These are phyloP conservation scores for Exophiala xenobiotica DNA, from an alignment of 2,329 filamentous ascomycete species.

Conservation along the genomic window DNA sequence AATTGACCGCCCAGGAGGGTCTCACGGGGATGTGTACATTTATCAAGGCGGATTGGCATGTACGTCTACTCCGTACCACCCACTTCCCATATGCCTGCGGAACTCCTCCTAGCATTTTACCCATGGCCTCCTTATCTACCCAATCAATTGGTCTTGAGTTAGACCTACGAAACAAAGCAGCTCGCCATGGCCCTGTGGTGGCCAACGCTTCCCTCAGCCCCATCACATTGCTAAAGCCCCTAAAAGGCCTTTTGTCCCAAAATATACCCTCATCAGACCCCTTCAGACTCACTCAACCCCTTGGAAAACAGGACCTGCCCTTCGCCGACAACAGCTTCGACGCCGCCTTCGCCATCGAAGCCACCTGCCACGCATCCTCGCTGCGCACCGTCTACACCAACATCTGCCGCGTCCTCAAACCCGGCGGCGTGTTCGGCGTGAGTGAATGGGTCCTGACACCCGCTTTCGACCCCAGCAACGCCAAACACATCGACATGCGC, in stretches of 20 bases:
- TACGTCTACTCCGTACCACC: neutral
- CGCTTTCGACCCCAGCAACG: conserved; percentile 30
- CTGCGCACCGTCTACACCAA: conserved; percentile 32
- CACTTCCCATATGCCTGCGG: neutral
- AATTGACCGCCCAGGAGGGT: conserved; percentile 17
- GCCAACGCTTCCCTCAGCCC: too few species aligned
- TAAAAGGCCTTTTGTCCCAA: neutral
- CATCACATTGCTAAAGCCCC: too few species aligned
- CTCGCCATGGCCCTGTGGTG: too few species aligned
- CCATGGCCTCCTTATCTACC: too few species aligned
- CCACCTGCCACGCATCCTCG: conserved; percentile 33
- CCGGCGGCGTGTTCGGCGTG: conserved; percentile 32
- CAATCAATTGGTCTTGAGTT: too few species aligned
- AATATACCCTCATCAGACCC: neutral
- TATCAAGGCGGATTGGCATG: conserved; percentile 32
- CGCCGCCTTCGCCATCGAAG: conserved; percentile 35
- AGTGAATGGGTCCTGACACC: conserved; percentile 36
- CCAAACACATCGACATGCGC: conserved; percentile 30
- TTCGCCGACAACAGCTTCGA: conserved; percentile 34
- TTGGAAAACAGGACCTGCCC: conserved; percentile 21
- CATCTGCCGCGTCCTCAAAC: conserved; percentile 35
- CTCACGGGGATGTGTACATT: conserved; percentile 27
- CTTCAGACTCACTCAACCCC: neutral
- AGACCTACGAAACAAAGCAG: too few species aligned
- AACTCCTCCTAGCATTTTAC: too few species aligned